Evolutionary conservation across 2,329 filamentous ascomycete genomes (phyloP).

Genomic region (Alternaria longipes): DNA sequence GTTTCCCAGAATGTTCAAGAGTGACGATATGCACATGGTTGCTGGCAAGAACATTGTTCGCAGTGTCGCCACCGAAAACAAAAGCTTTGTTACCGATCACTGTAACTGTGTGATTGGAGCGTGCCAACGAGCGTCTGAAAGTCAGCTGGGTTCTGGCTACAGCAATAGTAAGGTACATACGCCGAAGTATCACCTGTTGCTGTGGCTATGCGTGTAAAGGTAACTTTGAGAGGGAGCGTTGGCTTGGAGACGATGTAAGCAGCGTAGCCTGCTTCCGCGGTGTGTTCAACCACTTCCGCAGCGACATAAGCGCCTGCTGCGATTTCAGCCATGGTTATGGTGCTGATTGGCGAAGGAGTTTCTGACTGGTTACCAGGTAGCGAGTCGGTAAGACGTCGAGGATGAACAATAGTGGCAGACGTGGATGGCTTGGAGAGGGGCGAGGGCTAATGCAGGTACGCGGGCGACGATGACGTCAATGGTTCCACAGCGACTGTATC

Average conservation of each 20-base stretch:
- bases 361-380: not conserved
- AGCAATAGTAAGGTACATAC: conserved; percentile 16
- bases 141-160: not conserved
- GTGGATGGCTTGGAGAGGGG: not conserved
- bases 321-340: conserved; percentile 51
- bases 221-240: conserved; percentile 55
- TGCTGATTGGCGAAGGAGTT: not conserved
- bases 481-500: conserved; percentile 8
- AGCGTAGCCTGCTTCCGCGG: conserved; percentile 51
- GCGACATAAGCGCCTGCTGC: conserved; percentile 51
- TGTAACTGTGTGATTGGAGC: conserved; percentile 53
- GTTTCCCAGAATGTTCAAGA: conserved; percentile 40
- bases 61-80: conserved; percentile 55
- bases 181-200: conserved; percentile 46
- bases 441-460: conserved; percentile 15
- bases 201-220: conserved; percentile 54
- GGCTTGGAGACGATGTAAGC: conserved; percentile 55
- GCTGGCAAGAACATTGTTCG: conserved; percentile 48
- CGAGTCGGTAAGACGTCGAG: not conserved
- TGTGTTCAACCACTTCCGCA: conserved; percentile 53
- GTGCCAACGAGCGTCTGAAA: conserved; percentile 41
- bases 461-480: conserved; percentile 15
- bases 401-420: not conserved
- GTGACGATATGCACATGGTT: conserved; percentile 56
- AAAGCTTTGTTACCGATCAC: conserved; percentile 55